Conservation (phyloP, 2,329 filamentous ascomycete species). For the Epichloe gansuensis region DNA sequence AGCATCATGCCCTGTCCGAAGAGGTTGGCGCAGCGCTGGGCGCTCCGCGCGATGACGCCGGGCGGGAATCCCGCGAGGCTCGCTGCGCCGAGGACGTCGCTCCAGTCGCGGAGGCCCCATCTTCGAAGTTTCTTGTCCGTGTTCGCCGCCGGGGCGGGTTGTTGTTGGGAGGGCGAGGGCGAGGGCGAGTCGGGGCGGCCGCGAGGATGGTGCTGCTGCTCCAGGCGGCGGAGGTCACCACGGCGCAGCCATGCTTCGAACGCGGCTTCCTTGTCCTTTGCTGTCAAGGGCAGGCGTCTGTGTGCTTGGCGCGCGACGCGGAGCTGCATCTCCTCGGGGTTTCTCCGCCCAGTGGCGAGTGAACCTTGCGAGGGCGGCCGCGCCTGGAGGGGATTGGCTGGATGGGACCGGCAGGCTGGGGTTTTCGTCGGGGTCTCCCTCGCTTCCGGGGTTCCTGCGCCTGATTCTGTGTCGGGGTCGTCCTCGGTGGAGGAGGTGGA, state of each 20-base stretch:
- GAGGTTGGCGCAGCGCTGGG: slow-evolving; percentile 60
- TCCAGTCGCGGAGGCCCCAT: slow-evolving; percentile 61
- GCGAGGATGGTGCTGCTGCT: no score
- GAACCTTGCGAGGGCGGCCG: slow-evolving; percentile 30
- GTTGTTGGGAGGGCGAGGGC: neutral
- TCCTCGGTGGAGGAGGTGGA: slow-evolving; percentile 28
- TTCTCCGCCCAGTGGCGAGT: slow-evolving; percentile 30
- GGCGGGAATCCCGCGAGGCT: slow-evolving; percentile 59
- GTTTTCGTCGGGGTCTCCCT: slow-evolving; percentile 15
- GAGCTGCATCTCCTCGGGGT: slow-evolving; percentile 31
- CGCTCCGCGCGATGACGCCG: slow-evolving; percentile 53
- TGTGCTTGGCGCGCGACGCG: slow-evolving; percentile 34
- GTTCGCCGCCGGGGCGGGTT: slow-evolving; percentile 1
- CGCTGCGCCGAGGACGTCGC: slow-evolving; percentile 69
- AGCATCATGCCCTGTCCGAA: slow-evolving; percentile 64
- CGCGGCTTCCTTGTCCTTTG: slow-evolving; percentile 16
- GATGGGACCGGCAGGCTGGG: slow-evolving; percentile 1
- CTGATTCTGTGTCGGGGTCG: slow-evolving; percentile 16
- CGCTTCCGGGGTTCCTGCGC: slow-evolving; percentile 8
- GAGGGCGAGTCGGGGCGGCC: no score
- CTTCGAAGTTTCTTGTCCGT: slow-evolving; percentile 17
- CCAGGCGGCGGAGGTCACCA: slow-evolving; percentile 12
- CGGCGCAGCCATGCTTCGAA: slow-evolving; percentile 23
- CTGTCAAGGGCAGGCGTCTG: slow-evolving; percentile 16
- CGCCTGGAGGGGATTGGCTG: slow-evolving; percentile 1